Conservation (phyloP, 78 protist species). For the Trichosphaerium sp. region DNA sequence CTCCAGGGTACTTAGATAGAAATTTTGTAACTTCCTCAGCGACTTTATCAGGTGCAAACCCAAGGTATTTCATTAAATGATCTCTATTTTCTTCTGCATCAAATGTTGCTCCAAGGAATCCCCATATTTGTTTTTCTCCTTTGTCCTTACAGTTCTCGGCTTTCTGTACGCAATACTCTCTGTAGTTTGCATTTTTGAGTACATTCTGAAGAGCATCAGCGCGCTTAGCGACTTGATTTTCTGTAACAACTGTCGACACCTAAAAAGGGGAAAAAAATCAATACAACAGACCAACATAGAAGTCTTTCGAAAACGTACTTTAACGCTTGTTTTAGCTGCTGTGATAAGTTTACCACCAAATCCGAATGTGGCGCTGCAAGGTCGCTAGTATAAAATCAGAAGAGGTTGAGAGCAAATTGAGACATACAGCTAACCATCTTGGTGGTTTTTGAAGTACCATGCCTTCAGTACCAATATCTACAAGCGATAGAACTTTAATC, state of each 20-base stretch:
- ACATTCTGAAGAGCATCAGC: conserved; percentile 12
- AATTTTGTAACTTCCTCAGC: conserved; percentile 12
- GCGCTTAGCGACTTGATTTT: conserved; percentile 5
- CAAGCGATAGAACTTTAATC: not conserved
- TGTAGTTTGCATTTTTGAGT: not conserved
- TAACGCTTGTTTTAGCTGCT: conserved; percentile 2
- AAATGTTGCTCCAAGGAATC: conserved; percentile 28
- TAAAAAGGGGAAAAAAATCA: not conserved
- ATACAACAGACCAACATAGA: not conserved
- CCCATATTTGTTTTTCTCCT: conserved; percentile 39
- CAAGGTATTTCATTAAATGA: conserved; percentile 28
- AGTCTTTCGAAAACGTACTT: not conserved
- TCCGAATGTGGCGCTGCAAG: conserved; percentile 74
- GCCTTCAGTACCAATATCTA: not conserved
- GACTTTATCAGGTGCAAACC: conserved; percentile 20
- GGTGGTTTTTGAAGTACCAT: not conserved
- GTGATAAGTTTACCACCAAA: conserved; percentile 76
- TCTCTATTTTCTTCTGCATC: conserved; percentile 9
- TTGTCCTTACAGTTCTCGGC: not conserved
- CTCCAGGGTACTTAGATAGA: conserved; percentile 15
- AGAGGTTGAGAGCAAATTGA: not conserved
- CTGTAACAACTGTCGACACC: conserved; percentile 24
- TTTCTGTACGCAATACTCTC: conserved; percentile 31
- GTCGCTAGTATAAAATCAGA: conserved; percentile 60
- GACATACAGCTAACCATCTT: not conserved